These are phyloP conservation scores for Keithomyces neogunnii DNA, from an alignment of 2,329 filamentous ascomycete genomes.

Conservation along the genomic window DNA sequence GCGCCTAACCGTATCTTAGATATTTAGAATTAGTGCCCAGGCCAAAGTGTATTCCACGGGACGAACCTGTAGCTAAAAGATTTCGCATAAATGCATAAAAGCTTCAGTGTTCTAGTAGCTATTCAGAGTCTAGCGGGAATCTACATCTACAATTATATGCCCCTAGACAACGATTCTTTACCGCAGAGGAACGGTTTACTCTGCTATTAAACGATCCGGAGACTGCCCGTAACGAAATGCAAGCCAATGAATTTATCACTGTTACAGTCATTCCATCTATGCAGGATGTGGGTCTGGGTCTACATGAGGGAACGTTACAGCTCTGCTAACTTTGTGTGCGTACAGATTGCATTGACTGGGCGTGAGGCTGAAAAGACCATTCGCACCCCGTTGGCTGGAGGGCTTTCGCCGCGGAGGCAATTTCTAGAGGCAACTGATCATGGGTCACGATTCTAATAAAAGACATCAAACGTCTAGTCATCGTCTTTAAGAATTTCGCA, in stretches of 20 bases:
- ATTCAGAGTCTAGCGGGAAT: conserved; percentile 32
- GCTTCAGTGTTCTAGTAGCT: conserved; percentile 24
- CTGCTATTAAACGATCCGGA: conserved; percentile 18
- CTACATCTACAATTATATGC: conserved; percentile 32
- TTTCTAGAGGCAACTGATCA: conserved; percentile 27
- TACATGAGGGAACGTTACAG: too few species aligned
- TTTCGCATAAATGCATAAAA: conserved; percentile 28
- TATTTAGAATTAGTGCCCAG: conserved; percentile 30
- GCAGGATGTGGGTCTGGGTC: conserved; percentile 25
- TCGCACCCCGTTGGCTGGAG: conserved; percentile 27
- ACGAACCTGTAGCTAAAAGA: conserved; percentile 33
- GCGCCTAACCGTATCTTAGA: conserved; percentile 15
- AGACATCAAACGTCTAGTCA: conserved; percentile 23
- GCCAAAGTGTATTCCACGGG: conserved; percentile 26
- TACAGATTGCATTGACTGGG: conserved; percentile 28
- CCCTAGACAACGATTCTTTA: conserved; percentile 21
- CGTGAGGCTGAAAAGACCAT: conserved; percentile 22
- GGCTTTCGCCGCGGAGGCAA: conserved; percentile 25
- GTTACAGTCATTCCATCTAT: conserved; percentile 29
- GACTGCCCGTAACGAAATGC: conserved; percentile 12
- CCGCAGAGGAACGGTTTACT: conserved; percentile 22
- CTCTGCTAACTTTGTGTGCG: not conserved
- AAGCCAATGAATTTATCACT: conserved; percentile 26
- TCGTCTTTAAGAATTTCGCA: conserved; percentile 26
- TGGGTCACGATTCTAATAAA: conserved; percentile 26